phyloP scores from a whole-genome alignment of 2,329 filamentous ascomycete species.

The Fusarium devonianum region DNA sequence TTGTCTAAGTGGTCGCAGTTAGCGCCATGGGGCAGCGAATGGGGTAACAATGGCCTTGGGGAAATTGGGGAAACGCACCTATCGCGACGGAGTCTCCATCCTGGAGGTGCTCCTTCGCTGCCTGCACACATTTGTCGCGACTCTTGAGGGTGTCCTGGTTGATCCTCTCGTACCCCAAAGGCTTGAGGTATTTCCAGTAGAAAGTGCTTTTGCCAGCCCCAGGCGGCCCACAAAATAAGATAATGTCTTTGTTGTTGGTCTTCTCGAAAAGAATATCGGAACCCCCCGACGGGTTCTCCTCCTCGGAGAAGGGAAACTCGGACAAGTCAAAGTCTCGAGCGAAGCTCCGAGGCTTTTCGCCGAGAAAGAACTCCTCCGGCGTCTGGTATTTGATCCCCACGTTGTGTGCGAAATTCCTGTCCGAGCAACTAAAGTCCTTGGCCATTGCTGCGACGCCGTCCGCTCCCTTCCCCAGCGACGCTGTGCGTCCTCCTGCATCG shows the following conservation, averaged over 20 bases:
- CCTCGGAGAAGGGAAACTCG: conserved; percentile 52
- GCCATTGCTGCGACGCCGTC: conserved; percentile 38
- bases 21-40: conserved; percentile 21
- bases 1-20: conserved; percentile 70
- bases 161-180: conserved; percentile 80
- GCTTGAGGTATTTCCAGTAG: conserved; percentile 79
- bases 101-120: conserved; percentile 69
- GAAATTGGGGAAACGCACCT: conserved; percentile 61
- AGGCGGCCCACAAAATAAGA: conserved; percentile 88
- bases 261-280: conserved; percentile 60
- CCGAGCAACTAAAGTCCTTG: conserved; percentile 72
- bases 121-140: conserved; percentile 73
- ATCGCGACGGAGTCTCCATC: conserved; percentile 75
- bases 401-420: conserved; percentile 85
- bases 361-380: conserved; percentile 90
- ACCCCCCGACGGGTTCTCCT: conserved; percentile 36
- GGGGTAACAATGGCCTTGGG: conserved; percentile 15
- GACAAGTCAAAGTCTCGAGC: conserved; percentile 74
- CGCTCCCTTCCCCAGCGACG: conserved; percentile 43
- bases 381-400: conserved; percentile 81
- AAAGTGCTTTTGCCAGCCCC: conserved; percentile 93
- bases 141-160: conserved; percentile 92
- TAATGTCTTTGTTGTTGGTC: conserved; percentile 72
- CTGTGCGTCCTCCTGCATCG: conserved; percentile 75
- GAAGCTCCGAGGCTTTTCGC: conserved; percentile 70